A percentile compares a stretch with the other conserved stretches of the same genome.
These are phyloP conservation scores for Prunus yedoensis DNA, from an alignment of 331 rosid genomes.

Conservation along the genomic window DNA sequence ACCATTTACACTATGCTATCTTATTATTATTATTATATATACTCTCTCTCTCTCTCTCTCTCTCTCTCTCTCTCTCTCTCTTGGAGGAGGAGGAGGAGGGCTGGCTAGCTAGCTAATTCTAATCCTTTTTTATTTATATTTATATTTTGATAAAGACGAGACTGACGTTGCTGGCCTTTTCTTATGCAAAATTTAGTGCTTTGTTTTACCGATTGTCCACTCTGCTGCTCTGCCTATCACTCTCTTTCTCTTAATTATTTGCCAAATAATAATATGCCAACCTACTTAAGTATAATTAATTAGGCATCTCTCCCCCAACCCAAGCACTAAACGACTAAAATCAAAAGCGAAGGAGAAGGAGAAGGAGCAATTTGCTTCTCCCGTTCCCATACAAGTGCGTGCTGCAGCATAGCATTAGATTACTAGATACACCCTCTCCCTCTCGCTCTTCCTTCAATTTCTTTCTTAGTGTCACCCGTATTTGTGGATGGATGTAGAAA, in stretches of 20 bases:
- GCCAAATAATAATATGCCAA: neutral
- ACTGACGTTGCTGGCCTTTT: slow-evolving; percentile 40
- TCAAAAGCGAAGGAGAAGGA: neutral
- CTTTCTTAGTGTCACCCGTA: too few species aligned
- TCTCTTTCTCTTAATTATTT: neutral
- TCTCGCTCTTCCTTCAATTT: too few species aligned
- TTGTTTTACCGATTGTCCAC: slow-evolving; percentile 30
- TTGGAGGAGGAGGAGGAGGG: too few species aligned
- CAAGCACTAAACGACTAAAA: slow-evolving; percentile 10
- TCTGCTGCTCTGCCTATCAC: neutral
- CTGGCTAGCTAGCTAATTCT: neutral
- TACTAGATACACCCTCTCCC: neutral
- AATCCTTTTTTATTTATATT: too few species aligned
- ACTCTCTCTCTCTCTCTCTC: neutral
- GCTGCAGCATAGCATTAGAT: slow-evolving; percentile 3
- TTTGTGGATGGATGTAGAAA: too few species aligned
- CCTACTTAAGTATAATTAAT: neutral
- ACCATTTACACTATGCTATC: too few species aligned
- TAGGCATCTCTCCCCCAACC: neutral
- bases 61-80: neutral
- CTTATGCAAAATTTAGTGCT: slow-evolving; percentile 37
- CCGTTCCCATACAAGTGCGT: slow-evolving; percentile 36
- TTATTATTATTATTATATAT: too few species aligned
- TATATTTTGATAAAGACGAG: slow-evolving; percentile 24
- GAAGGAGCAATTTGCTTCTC: slow-evolving; percentile 26